Percentiles rank a stretch among this genome's conserved stretches.
Conservation (phyloP, 116 monocot species). For the Phalaenopsis hybrid region DNA sequence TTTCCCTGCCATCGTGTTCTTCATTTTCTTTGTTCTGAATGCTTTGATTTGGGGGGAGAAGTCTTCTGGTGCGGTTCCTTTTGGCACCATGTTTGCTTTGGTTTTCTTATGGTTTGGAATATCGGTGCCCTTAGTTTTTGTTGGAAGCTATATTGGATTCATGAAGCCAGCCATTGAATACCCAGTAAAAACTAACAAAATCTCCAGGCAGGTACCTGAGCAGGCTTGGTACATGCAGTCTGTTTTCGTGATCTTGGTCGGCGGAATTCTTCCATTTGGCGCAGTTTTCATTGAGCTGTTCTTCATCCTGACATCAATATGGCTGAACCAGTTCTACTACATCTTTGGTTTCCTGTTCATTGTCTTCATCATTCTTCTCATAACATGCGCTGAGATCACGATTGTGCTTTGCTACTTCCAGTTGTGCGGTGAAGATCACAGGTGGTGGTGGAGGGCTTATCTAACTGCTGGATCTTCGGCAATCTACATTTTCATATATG, state of each 20-base stretch:
- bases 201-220: conserved; percentile 61
- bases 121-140: conserved; percentile 61
- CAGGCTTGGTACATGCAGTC: conserved; percentile 61
- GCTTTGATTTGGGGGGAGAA: conserved; percentile 72
- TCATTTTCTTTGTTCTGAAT: conserved; percentile 61
- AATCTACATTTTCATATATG: conserved; percentile 56
- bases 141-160: conserved; percentile 52
- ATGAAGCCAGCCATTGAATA: conserved; percentile 54
- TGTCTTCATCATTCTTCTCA: conserved; percentile 59
- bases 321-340: conserved; percentile 82
- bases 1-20: conserved; percentile 57
- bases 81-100: conserved; percentile 74
- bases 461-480: conserved; percentile 65
- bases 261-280: conserved; percentile 57
- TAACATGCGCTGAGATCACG: conserved; percentile 68
- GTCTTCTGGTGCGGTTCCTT: conserved; percentile 79
- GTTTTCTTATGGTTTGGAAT: conserved; percentile 79
- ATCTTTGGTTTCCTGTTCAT: conserved; percentile 80
- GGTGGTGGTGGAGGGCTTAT: conserved; percentile 85
- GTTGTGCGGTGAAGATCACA: conserved; percentile 65
- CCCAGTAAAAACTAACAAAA: conserved; percentile 68
- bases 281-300: conserved; percentile 71
- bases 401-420: conserved; percentile 84
- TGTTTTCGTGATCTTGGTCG: conserved; percentile 41
- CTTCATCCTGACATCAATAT: conserved; percentile 79